Conservation (phyloP, 2,329 filamentous ascomycete species). For the Arthrobotrys musiformis region DNA sequence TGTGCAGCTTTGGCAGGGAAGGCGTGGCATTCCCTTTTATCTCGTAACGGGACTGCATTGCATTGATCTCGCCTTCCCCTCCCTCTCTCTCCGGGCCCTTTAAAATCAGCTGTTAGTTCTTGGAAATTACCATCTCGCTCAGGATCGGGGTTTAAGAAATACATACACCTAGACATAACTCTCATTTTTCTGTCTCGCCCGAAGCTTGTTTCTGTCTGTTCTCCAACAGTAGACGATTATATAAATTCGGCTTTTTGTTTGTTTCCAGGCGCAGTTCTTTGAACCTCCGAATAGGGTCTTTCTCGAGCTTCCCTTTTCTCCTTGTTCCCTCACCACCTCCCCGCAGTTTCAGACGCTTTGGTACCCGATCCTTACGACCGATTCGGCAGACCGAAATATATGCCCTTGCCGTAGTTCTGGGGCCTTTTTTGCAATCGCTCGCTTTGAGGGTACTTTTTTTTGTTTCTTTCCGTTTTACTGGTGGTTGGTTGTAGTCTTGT, state of each 20-base stretch:
- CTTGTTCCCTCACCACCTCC: not conserved
- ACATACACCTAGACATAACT: not conserved
- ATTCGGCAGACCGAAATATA: not conserved
- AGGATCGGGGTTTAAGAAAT: conserved; percentile 27
- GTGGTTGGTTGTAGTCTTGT: not conserved
- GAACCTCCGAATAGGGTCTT: conserved; percentile 19
- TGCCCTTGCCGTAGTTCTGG: not conserved
- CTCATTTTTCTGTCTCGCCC: not conserved
- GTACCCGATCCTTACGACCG: not conserved
- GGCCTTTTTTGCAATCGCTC: not conserved
- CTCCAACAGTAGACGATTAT: not conserved
- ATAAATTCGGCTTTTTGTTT: not conserved
- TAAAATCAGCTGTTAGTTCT: not conserved
- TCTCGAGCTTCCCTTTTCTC: not conserved
- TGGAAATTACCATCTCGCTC: conserved; percentile 20
- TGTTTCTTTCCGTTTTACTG: too few relatives aligned
- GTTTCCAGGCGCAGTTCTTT: not conserved
- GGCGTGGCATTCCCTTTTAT: not conserved
- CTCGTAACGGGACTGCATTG: not conserved
- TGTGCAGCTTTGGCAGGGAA: not conserved
- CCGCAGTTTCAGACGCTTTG: not conserved
- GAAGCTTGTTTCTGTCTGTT: conserved; percentile 1
- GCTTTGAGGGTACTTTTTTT: not conserved
- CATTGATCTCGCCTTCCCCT: not conserved
- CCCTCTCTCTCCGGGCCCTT: not conserved